Evolutionary conservation across 768 basidiomycete genomes (phyloP).

Genomic region (Rhodotorula babjevae): DNA sequence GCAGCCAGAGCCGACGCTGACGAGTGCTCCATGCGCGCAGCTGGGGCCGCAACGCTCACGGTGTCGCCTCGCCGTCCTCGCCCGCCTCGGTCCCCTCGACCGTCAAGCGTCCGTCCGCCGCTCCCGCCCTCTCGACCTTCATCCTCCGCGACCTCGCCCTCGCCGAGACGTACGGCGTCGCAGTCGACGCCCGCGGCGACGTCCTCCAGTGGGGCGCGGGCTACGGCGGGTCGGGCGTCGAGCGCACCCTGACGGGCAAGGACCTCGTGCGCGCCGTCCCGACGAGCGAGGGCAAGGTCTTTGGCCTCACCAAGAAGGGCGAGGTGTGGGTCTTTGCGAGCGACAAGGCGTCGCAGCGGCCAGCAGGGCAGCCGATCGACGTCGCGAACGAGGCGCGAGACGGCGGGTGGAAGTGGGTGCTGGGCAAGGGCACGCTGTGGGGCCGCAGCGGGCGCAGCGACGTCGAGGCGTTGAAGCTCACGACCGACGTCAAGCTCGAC

Average conservation of each 20-base stretch:
- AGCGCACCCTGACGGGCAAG: slow-evolving; percentile 33
- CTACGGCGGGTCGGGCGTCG: slow-evolving; percentile 50
- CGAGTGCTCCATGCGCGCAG: not conserved
- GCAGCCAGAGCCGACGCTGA: not conserved
- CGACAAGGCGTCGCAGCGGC: slow-evolving; percentile 55
- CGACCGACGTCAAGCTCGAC: slow-evolving; percentile 55
- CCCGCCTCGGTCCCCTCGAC: slow-evolving; percentile 1
- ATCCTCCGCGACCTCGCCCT: slow-evolving; percentile 70
- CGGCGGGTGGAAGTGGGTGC: slow-evolving; percentile 53
- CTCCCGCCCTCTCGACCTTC: slow-evolving; percentile 54
- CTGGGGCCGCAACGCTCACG: slow-evolving; percentile 14
- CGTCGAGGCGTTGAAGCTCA: slow-evolving; percentile 54
- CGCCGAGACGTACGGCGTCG: slow-evolving; percentile 54
- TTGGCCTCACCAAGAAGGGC: slow-evolving; percentile 73
- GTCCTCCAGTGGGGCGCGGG: slow-evolving; percentile 78
- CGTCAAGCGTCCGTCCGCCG: slow-evolving; percentile 32
- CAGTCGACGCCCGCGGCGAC: slow-evolving; percentile 72
- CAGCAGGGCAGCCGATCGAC: slow-evolving; percentile 41
- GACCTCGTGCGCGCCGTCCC: slow-evolving; percentile 35
- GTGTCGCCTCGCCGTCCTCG: slow-evolving; percentile 13
- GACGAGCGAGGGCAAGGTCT: slow-evolving; percentile 52
- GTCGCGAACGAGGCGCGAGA: slow-evolving; percentile 44
- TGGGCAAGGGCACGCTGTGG: slow-evolving; percentile 47
- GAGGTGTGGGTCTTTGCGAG: slow-evolving; percentile 63
- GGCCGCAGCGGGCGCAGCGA: slow-evolving; percentile 58